A percentile compares a stretch with the other conserved stretches of the same genome.
Conservation (phyloP, 148 eudicot genomes). For the Chenopodium berlandieri region DNA sequence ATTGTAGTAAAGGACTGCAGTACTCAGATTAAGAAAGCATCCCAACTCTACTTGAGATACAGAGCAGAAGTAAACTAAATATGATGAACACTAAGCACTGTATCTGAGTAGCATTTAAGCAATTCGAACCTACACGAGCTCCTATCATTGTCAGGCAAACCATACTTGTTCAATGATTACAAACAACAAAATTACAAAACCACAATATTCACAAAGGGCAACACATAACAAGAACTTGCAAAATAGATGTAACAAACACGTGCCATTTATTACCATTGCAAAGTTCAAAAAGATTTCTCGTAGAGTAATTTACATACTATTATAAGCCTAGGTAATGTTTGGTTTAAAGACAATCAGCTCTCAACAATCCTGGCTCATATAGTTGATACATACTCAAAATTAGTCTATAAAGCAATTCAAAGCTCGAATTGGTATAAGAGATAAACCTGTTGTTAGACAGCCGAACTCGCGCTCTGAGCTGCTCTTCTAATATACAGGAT, state of each 20-base stretch:
- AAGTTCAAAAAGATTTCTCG: constrained; percentile 5
- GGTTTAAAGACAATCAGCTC: constrained; percentile 2
- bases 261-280: constrained; percentile 18
- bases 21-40: not conserved
- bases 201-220: not conserved
- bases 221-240: not conserved
- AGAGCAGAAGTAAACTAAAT: not conserved
- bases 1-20: not conserved
- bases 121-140: not conserved
- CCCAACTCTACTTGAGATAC: not conserved
- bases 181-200: not conserved
- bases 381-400: not conserved
- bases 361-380: not conserved
- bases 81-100: not conserved
- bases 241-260: not conserved
- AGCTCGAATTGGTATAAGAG: not conserved
- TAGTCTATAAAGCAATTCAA: constrained; percentile 6
- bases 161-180: not conserved
- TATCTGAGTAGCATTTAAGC: not conserved
- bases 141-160: not conserved
- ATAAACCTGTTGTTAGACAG: constrained; percentile 16
- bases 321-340: constrained; percentile 6
- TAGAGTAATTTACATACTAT: constrained; percentile 23
- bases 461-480: not conserved
- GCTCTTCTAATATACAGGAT: constrained; percentile 1